Conservation (phyloP, 1,284 basidiomycete genomes). For the Schizophyllum amplum region DNA sequence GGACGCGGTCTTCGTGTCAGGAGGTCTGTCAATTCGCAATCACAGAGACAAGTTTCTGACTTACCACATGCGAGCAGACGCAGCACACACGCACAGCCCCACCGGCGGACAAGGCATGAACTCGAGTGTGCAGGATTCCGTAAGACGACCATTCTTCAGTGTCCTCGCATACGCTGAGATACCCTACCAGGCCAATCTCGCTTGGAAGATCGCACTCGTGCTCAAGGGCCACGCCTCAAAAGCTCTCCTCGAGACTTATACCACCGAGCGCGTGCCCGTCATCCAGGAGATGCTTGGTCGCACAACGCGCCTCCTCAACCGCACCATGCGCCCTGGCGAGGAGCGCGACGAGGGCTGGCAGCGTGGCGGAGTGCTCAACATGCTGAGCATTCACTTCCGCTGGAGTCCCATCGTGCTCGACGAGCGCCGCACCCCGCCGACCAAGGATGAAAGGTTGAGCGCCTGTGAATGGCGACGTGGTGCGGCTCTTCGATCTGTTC, state of each 20-base stretch:
- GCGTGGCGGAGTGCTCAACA: conserved; percentile 11
- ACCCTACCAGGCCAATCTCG: conserved; percentile 26
- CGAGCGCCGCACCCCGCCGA: conserved; percentile 11
- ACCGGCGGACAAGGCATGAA: conserved; percentile 29
- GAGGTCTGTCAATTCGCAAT: conserved; percentile 8
- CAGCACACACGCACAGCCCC: conserved; percentile 18
- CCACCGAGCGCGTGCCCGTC: conserved; percentile 28
- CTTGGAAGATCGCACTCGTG: conserved; percentile 34
- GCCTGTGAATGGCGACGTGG: conserved; percentile 8
- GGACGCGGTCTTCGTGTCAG: conserved; percentile 16
- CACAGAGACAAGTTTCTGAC: neutral
- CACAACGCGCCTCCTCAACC: conserved; percentile 15
- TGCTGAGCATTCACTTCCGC: conserved; percentile 20
- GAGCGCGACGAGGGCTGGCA: conserved; percentile 8
- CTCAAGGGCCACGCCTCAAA: conserved; percentile 22
- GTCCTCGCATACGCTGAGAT: neutral
- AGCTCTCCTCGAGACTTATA: conserved; percentile 26
- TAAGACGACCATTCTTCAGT: conserved; percentile 11
- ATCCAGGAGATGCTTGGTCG: conserved; percentile 26
- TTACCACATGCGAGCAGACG: conserved; percentile 3
- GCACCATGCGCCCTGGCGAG: conserved; percentile 14
- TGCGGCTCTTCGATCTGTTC: conserved; percentile 11
- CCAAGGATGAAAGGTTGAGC: neutral
- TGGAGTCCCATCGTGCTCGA: conserved; percentile 18
- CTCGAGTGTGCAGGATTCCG: conserved; percentile 30